A percentile compares a stretch with the other conserved stretches of the same genome.
Conservation (phyloP, 345 rosid genomes). For the Abelmoschus esculentus region DNA sequence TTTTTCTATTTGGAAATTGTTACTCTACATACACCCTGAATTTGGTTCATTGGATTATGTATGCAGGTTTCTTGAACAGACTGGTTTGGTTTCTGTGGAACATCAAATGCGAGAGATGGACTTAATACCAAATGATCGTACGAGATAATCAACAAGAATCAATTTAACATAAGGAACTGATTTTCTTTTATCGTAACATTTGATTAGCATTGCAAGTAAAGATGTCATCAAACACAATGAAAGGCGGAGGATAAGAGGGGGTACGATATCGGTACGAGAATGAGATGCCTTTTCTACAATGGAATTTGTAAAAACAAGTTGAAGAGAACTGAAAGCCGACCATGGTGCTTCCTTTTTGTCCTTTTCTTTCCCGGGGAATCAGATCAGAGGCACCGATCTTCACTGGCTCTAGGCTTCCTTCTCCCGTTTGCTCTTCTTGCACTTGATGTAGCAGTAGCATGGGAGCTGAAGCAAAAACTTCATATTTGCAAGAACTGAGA, state of each 20-base stretch:
- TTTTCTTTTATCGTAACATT: not conserved
- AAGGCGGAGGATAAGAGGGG: not conserved
- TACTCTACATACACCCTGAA: not conserved
- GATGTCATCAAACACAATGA: constrained; percentile 10
- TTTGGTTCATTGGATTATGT: constrained; percentile 11
- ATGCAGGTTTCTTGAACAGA: constrained; percentile 81
- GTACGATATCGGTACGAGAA: constrained; percentile 6
- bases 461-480: constrained; percentile 40
- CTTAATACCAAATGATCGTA: constrained; percentile 43
- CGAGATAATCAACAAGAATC: constrained; percentile 15
- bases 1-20: constrained; percentile 1
- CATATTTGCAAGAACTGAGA: constrained; percentile 17
- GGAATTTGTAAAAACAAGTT: not conserved
- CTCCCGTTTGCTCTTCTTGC: constrained; percentile 35
- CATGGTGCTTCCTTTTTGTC: not conserved
- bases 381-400: not conserved
- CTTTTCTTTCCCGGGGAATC: not conserved
- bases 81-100: constrained; percentile 72
- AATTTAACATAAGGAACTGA: not conserved
- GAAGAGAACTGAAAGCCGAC: constrained; percentile 3
- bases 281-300: constrained; percentile 8
- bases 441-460: constrained; percentile 39
- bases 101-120: constrained; percentile 66
- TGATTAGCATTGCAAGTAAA: constrained; percentile 8
- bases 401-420: constrained; percentile 22